phyloP scores from a whole-genome alignment of 139 green algal species.

The Protoeuglena noctilucae region DNA sequence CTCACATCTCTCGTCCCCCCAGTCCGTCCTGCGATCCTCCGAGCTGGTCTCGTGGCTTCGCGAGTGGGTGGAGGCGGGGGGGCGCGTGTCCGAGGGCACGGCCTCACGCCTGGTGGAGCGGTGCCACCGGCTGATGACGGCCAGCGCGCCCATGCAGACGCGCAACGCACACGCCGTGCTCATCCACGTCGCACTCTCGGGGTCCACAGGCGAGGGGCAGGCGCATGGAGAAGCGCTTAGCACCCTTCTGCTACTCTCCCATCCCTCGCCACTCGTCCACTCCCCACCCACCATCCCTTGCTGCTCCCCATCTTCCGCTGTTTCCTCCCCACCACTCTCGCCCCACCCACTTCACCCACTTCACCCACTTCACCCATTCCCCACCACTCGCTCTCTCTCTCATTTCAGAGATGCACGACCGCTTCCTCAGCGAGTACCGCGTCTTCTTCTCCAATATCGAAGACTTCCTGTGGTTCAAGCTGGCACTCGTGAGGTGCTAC shows the following conservation, averaged over 20 bases:
- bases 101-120: slow-evolving; percentile 7
- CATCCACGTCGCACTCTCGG: slow-evolving; percentile 8
- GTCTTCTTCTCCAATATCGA: slow-evolving; percentile 20
- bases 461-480: slow-evolving; percentile 25
- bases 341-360: neutral
- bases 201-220: slow-evolving; percentile 5
- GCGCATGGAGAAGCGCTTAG: no score
- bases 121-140: slow-evolving; percentile 14
- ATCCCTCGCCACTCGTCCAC: no score
- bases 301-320: slow-evolving; percentile 3
- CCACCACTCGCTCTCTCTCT: no score
- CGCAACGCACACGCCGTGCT: slow-evolving; percentile 10
- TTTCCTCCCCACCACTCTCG: neutral
- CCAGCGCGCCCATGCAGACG: neutral
- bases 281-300: no score
- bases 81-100: slow-evolving; percentile 6
- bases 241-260: no score
- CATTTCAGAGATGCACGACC: no score
- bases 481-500: neutral
- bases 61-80: slow-evolving; percentile 12
- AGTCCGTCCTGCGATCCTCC: no score
- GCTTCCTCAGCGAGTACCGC: no score
- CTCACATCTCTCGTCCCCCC: no score
- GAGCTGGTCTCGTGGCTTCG: slow-evolving; percentile 11
- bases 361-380: neutral